Percentiles rank a stretch among this genome's conserved stretches.
phyloP scores from a whole-genome alignment of 1,139 yeast species.

The Debaryomyces robertsiae region DNA sequence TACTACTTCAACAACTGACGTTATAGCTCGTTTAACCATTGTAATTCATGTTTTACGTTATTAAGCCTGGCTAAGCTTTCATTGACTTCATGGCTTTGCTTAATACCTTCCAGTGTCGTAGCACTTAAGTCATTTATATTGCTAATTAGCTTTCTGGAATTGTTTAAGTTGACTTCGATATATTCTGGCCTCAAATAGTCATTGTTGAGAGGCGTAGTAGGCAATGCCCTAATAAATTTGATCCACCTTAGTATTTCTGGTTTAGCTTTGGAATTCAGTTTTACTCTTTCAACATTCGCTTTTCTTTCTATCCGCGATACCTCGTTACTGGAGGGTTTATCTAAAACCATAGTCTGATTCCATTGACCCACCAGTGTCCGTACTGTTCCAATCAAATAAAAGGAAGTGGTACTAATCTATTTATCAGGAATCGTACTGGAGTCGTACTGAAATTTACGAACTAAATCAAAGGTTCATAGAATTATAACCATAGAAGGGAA shows the following conservation, averaged over 20 bases:
- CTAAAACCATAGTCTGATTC: too few relatives aligned
- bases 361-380: neutral
- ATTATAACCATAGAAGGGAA: too few relatives aligned
- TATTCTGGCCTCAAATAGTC: conserved; percentile 47
- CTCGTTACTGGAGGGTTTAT: neutral
- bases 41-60: conserved; percentile 28
- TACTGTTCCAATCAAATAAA: neutral
- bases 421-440: too few relatives aligned
- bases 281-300: neutral
- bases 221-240: conserved; percentile 38
- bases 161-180: conserved; percentile 48
- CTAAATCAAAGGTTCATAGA: too few relatives aligned
- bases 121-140: conserved; percentile 31
- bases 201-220: conserved; percentile 39
- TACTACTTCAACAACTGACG: neutral
- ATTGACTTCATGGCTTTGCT: conserved; percentile 26
- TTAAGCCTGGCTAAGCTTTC: conserved; percentile 33
- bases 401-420: too few relatives aligned
- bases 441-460: too few relatives aligned
- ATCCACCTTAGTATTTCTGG: conserved; percentile 30
- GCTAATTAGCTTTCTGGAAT: conserved; percentile 42
- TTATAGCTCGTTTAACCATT: conserved; percentile 27
- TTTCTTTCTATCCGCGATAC: too few relatives aligned
- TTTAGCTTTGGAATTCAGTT: neutral
- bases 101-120: conserved; percentile 23